Evolutionary conservation across 148 eudicot genomes (phyloP), one percentile per base, ranked within the genome.

Genomic region (Tetragonia tetragonoides): DNA sequence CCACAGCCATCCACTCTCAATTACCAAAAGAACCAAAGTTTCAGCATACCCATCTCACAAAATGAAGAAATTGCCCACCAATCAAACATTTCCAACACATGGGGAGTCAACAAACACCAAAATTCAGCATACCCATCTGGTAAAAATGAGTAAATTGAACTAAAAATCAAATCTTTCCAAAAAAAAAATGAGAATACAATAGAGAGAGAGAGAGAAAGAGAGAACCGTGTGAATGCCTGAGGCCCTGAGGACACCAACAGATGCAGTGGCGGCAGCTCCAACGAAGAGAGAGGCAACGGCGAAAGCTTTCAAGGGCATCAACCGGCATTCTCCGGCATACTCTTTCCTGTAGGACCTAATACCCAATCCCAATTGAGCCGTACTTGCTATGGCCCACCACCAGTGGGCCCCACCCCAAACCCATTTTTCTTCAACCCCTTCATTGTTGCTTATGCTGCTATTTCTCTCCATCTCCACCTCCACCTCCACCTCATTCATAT

Each of bases 261-360:
- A 44, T 75, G 90, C 86, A 60, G 88, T 70, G 75, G 91, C 88
- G 73, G 75, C 60, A 74, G 91, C 85, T 65, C 93, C 93, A 79
- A 90, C 86, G 74, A 90, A 87, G 77, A 90, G 87, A 44, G 93
- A 86, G 75, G 91, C 90, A 56, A 88, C 85, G 59, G 79, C 83
- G 79, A 90, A 90, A 57, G 93, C 93, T 74, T 90, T 90, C 20
- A 90, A 28, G 7, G 93, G 91, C 93, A 88, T 87, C 34, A 84
- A 47, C 57, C 78, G 85, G 28, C 69, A 74, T 51, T 85, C 85
- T 49, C 90, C 91, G 72, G 86, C 78, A 75, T 79, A 83, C 57
- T 88, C 91, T 81, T 64, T 87, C 41, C 86, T 81, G 60, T 7
- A 82, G 15, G 82, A 70, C 38, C 75, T 68, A 37, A 87, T 80